These are phyloP conservation scores for Suillus hirtellus DNA, from an alignment of 768 basidiomycete species.

Conservation along the genomic window DNA sequence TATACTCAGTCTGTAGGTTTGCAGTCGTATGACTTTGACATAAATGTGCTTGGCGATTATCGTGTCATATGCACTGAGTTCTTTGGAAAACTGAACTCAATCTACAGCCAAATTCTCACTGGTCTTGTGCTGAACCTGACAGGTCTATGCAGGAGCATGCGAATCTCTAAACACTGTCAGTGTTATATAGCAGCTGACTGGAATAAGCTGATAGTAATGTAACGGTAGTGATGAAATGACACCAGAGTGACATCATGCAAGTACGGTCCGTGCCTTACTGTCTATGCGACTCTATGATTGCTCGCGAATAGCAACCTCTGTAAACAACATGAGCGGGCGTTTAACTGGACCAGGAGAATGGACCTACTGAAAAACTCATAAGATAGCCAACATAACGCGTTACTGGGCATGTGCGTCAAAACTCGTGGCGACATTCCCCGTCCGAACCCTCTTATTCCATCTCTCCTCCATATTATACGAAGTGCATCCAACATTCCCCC, in stretches of 20 bases:
- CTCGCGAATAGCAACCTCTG: conserved; percentile 67
- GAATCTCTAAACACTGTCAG: not conserved
- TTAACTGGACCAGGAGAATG: conserved; percentile 1
- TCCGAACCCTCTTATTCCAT: conserved; percentile 83
- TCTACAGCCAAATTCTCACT: not conserved
- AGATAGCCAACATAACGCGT: conserved; percentile 95
- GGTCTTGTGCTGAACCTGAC: not conserved
- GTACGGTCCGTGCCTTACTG: not conserved
- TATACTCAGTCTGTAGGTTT: not conserved
- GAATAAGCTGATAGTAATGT: conserved; percentile 17
- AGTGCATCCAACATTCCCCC: conserved; percentile 87
- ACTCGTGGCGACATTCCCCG: conserved; percentile 90
- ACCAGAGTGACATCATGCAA: not conserved
- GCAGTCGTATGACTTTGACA: not conserved
- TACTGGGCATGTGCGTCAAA: conserved; percentile 94
- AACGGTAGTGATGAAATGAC: conserved; percentile 9
- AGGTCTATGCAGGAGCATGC: not conserved
- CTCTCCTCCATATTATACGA: conserved; percentile 81
- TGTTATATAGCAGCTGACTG: conserved; percentile 3
- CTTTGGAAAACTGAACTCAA: not conserved
- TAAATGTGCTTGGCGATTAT: not conserved
- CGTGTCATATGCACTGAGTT: not conserved
- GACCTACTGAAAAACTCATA: conserved; percentile 98
- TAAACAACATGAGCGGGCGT: conserved; percentile 11
- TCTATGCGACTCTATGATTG: conserved; percentile 26